Conservation (phyloP, 805 yeast genomes). For the Kluyveromyces nonfermentans region DNA sequence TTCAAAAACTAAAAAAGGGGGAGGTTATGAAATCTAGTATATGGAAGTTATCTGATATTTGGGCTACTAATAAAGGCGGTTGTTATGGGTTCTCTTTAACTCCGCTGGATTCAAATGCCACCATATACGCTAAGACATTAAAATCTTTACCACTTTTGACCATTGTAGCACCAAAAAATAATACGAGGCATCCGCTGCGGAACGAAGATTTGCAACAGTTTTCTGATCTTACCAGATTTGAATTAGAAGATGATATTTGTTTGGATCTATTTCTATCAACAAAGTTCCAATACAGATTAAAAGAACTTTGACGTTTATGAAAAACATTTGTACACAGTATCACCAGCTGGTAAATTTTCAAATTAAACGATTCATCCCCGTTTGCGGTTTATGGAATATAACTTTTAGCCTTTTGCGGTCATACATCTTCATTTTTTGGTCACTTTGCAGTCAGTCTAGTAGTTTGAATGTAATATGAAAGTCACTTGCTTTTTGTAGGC, state of each 20-base stretch:
- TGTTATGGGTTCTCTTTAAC: background rate
- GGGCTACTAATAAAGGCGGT: background rate
- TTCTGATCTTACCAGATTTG: background rate
- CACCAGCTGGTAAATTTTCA: too few relatives aligned
- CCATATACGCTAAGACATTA: background rate
- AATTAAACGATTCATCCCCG: too few relatives aligned
- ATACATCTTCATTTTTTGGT: too few relatives aligned
- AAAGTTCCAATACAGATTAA: background rate
- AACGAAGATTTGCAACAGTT: background rate
- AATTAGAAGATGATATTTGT: background rate
- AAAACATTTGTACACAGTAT: too few relatives aligned
- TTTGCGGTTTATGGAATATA: too few relatives aligned
- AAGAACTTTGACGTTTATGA: background rate
- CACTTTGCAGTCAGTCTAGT: too few relatives aligned
- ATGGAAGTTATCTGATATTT: background rate
- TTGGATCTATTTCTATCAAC: background rate
- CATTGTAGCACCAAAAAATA: background rate
- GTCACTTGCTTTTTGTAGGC: too few relatives aligned
- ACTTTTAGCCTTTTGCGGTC: too few relatives aligned
- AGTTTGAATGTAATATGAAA: too few relatives aligned
- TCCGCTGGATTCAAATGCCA: background rate
- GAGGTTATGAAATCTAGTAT: background rate
- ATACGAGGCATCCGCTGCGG: background rate
- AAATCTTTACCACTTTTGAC: background rate
- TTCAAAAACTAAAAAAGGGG: background rate